Evolutionary conservation across 202 grass and related monocot species (phyloP), one percentile per base, ranked within the genome.

Genomic region (Tripidium arundinaceum): DNA sequence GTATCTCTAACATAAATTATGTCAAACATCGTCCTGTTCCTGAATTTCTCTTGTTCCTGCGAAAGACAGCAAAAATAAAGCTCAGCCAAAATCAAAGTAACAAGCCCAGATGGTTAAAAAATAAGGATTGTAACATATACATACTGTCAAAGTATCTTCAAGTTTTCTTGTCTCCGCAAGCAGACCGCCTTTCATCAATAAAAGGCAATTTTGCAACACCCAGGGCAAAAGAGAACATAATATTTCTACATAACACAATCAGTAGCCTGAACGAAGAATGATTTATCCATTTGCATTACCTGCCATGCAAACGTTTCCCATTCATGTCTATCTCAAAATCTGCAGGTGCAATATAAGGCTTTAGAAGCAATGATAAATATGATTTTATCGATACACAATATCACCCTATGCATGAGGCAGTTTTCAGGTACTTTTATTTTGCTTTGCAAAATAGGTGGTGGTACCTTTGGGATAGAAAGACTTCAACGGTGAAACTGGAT

Each of bases 311-410:
- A 71, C 96, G 90, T 77, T 98, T 98, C 18, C 96, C 96, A 27
- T 98, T 98, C 96, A 95, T 98, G 80, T 98, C 96, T 80, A 98
- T 82, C 65, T 95, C 96, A 81, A 98, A 95, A 91, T 98, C 92
- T 99, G 88, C 74, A 93, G 50, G 78, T 73, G 13, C 31, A 86
- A 88, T 81, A 83, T 7, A 46, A 71, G 25, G 41, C 8, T 16
- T 71, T 71, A 85, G 43, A n/a, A 21, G n/a, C 42, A 38, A 75
- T 14, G 28, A 62, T 29, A 33, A 43, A 21, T 68, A 60, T 70
- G 29, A 70, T 45, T 72, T 81, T 69, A 77, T 28, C 38, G 49
- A 71, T 45, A 82, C 31, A 39, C 26, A 84, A 7, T 54, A 36
- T 49, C 12, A 81, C 50, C 55, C 70, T 68, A 24, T 77, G 57